Evolutionary conservation across 2,329 filamentous ascomycete species (phyloP).

Genomic region (Penicillium sp.): DNA sequence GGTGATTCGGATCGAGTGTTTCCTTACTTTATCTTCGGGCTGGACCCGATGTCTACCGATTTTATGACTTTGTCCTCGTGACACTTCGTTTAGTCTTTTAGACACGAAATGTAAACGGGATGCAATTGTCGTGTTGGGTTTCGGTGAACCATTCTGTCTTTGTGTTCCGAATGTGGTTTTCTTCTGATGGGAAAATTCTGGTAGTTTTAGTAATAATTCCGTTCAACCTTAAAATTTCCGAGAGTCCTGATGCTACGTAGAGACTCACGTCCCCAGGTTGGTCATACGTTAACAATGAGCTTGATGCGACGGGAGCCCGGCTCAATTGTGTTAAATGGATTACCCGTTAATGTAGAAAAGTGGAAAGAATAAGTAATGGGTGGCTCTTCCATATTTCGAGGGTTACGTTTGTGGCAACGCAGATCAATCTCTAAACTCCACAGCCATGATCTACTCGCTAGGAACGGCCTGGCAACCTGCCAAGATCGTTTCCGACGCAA

Average conservation of each 20-base stretch:
- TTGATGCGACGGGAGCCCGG: not conserved
- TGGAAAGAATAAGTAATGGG: not conserved
- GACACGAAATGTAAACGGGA: constrained; percentile 10
- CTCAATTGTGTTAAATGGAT: not conserved
- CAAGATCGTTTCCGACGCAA: constrained; percentile 1
- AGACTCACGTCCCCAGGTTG: too few relatives aligned
- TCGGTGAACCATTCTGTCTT: not conserved
- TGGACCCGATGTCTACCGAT: constrained; percentile 16
- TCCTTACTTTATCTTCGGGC: constrained; percentile 6
- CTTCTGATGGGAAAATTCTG: not conserved
- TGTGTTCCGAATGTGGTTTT: not conserved
- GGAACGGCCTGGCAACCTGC: not conserved
- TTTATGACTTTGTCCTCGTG: constrained; percentile 10
- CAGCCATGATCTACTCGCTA: not conserved
- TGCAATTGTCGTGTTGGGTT: not conserved
- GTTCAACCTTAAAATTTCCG: too few relatives aligned
- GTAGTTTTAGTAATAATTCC: too few relatives aligned
- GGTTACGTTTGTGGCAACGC: not conserved
- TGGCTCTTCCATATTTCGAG: not conserved
- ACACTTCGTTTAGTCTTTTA: not conserved
- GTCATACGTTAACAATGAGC: not conserved
- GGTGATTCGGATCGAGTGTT: constrained; percentile 23
- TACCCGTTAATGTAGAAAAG: not conserved
- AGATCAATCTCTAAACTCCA: not conserved
- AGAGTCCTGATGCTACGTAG: not conserved